Evolutionary conservation across 1,284 basidiomycete genomes (phyloP), one percentile per base, ranked within the genome.

Genomic region (Rhodofomes roseus): DNA sequence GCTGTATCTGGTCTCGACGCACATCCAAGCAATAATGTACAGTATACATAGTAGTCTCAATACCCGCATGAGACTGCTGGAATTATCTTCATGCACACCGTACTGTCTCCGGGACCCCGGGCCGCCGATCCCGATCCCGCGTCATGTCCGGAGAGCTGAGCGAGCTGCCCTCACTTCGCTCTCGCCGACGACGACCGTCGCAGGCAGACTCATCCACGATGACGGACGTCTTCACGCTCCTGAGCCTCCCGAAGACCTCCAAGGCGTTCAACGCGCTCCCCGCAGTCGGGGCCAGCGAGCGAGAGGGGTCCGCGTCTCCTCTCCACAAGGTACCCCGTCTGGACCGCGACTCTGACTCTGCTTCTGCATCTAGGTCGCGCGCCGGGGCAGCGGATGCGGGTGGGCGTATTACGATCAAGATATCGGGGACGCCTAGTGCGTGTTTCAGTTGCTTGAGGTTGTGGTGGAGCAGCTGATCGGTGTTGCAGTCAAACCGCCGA

Each of bases 311-410:
- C 68, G 79, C 76, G 69, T 81, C 82, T 74, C 83, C 82, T 76
- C 81, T 82, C 64, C 81, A 80, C 73, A 90, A 90, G 78, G 81
- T 81, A 63, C 79, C 84, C 65, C 85, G 86, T 65, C 75, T 87
- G 71, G 80, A 81, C 64, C 74, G 74, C 66, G 83, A 85, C 75
- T 82, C 81, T 73, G 85, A 89, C 68, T 83, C 86, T 70, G 82
- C 85, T 55, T 73, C 68, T 65, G 66, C 66, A 67, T 83, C 78
- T 73, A 84, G 85, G 70, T 79, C 78, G 50, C 78, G 75, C 51
- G 63, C 65, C n/a, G 41, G 23, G 66, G 66, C 59, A 63, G 65
- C 46, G 64, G 64, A 68, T 54, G 65, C 72, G 50, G 66, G 57
- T 3, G 71, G 75, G 0, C 75, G 80, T n/a, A 64, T 81, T 25